Evolutionary conservation across 2,329 filamentous ascomycete genomes (phyloP).

Genomic region (Incumbomyces delicatus): DNA sequence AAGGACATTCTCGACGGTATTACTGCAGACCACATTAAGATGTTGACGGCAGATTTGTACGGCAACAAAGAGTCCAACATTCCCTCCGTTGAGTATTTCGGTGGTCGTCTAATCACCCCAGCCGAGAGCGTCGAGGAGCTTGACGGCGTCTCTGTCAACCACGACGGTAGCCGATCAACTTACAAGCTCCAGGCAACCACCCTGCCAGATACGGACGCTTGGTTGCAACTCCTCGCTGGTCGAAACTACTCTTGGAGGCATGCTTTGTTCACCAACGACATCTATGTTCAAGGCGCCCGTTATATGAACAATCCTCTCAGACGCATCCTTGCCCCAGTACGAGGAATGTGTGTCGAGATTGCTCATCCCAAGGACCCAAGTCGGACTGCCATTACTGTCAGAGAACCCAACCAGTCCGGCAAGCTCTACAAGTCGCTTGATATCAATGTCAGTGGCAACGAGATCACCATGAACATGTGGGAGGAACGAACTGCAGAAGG

Average conservation of each 20-base stretch:
- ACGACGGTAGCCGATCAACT: slow-evolving; percentile 68
- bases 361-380: slow-evolving; percentile 66
- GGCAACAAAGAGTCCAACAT: slow-evolving; percentile 61
- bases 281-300: slow-evolving; percentile 88
- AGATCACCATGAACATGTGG: slow-evolving; percentile 82
- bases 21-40: slow-evolving; percentile 76
- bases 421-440: slow-evolving; percentile 84
- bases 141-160: slow-evolving; percentile 73
- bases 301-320: slow-evolving; percentile 96
- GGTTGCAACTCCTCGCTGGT: slow-evolving; percentile 82
- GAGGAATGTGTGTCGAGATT: slow-evolving; percentile 85
- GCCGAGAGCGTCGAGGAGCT: slow-evolving; percentile 58
- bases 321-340: slow-evolving; percentile 76
- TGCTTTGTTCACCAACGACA: slow-evolving; percentile 84
- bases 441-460: slow-evolving; percentile 63
- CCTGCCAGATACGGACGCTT: slow-evolving; percentile 70
- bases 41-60: slow-evolving; percentile 72
- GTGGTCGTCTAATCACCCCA: slow-evolving; percentile 67
- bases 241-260: slow-evolving; percentile 84
- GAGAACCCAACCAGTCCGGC: slow-evolving; percentile 76
- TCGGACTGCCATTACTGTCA: slow-evolving; percentile 76
- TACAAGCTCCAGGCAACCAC: slow-evolving; percentile 69
- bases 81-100: slow-evolving; percentile 88
- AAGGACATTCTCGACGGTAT: slow-evolving; percentile 89
- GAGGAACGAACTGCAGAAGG: slow-evolving; percentile 85